phyloP scores from a whole-genome alignment of 192 early-diverging fungal genomes.

The Chytriomyces sp. region DNA sequence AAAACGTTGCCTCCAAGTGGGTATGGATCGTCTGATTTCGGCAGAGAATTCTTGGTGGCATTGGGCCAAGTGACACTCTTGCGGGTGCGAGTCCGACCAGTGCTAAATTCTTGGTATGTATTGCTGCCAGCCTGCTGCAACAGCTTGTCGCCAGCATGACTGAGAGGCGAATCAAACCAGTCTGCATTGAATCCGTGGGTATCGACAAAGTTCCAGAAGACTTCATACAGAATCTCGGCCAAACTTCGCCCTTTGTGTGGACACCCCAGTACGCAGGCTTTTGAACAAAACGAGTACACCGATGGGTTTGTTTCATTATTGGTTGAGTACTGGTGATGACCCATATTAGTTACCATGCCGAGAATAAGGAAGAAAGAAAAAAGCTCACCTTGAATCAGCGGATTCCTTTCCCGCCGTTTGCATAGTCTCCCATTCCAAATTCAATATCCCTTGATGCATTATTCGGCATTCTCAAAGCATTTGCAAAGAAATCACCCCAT shows the following conservation, averaged over 20 bases:
- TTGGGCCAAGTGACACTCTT: not conserved
- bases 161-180: conserved; percentile 48
- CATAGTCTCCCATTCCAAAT: conserved; percentile 82
- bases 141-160: not conserved
- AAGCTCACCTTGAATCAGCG: conserved; percentile 66
- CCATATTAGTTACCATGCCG: not conserved
- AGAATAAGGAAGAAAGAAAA: not conserved
- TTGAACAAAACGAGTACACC: conserved; percentile 76
- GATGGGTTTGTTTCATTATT: conserved; percentile 76
- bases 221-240: conserved; percentile 90
- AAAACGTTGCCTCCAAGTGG: conserved; percentile 53
- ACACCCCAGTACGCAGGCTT: conserved; percentile 87
- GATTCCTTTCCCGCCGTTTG: conserved; percentile 85
- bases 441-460: conserved; percentile 61
- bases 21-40: not conserved
- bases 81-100: conserved; percentile 23
- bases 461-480: conserved; percentile 67
- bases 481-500: conserved; percentile 93
- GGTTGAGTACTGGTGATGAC: conserved; percentile 73
- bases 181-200: conserved; percentile 56
- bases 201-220: conserved; percentile 64
- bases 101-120: conserved; percentile 45
- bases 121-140: not conserved
- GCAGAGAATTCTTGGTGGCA: not conserved
- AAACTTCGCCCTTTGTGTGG: conserved; percentile 91